Evolutionary conservation across 108 stramenopile genomes (phyloP), one percentile per base, ranked within the genome.

Genomic region (Nitzschia palea): DNA sequence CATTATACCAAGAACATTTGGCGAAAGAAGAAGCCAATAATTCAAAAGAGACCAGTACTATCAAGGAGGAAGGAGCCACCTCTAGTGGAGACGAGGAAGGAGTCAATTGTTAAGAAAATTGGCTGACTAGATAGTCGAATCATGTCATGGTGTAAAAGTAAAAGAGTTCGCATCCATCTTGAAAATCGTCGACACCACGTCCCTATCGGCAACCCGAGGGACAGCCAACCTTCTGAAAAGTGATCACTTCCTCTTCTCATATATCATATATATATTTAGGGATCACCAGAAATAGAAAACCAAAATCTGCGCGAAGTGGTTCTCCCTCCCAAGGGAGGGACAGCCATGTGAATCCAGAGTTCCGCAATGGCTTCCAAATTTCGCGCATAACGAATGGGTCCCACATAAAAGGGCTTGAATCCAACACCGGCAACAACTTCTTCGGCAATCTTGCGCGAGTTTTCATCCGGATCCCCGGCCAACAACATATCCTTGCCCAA

Each of bases 361-460:
- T 78, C 77, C 15, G 77, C 77, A 35, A 78, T 78, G 57, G 77
- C 77, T 50, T 78, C 77, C 18, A 78, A 44, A 37, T 78, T 78
- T 10, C 77, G 64, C 4, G 70, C 56, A 67, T 78, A 78, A 9
- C 77, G 70, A 67, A 78, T 78, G 14, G 70, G 77, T n/a, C 77
- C 77, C 1, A 69, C 61, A 59, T 67, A 78, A 37, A 72, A 55
- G 14, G 77, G 76, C 43, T 70, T 77, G 62, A 77, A 77, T 28
- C 69, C 76, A 40, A 77, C 76, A 31, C 43, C 68, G 6, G 69
- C 35, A 9, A 77, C 55, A 18, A 77, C 55, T 22, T 25, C 54
- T 30, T 44, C 54, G 3, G 25, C 70, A 28, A 68, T 55, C 20
- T 42, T 61, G 25, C 40, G 43, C 2, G 53, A 17, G 18, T 17